Conservation (phyloP, 352 stramenopile species). For the Phytophthora pisi region DNA sequence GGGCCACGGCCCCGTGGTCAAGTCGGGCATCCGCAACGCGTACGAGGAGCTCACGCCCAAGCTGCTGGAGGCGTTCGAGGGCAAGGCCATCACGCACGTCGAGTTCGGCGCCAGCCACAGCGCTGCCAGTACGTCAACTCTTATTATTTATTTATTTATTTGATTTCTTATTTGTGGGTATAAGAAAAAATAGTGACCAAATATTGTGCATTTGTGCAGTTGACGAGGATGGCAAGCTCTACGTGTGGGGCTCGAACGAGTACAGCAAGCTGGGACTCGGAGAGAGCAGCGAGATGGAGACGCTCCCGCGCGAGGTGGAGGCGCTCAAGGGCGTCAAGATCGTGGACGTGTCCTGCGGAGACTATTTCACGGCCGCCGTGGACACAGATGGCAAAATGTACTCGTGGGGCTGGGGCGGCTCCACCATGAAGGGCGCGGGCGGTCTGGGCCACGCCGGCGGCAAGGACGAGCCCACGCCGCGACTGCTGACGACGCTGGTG, state of each 20-base stretch:
- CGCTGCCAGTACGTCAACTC: constrained; percentile 64
- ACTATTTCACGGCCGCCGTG: constrained; percentile 88
- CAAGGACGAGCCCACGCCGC: constrained; percentile 74
- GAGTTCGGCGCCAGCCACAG: constrained; percentile 83
- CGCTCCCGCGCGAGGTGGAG: constrained; percentile 65
- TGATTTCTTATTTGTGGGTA: constrained; percentile 3
- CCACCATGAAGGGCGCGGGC: constrained; percentile 80
- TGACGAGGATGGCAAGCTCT: constrained; percentile 70
- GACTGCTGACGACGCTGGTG: constrained; percentile 71
- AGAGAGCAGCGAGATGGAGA: constrained; percentile 54
- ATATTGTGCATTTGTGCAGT: constrained; percentile 44
- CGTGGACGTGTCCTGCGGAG: constrained; percentile 84
- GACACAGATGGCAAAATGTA: constrained; percentile 89
- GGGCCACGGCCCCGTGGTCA: constrained; percentile 78
- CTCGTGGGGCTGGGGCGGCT: constrained; percentile 91
- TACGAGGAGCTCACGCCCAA: constrained; percentile 86
- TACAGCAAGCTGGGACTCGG: constrained; percentile 84
- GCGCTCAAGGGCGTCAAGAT: constrained; percentile 74
- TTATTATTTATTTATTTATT: constrained; percentile 9
- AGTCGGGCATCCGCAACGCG: constrained; percentile 82
- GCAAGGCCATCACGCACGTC: constrained; percentile 65
- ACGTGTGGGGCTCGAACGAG: constrained; percentile 91
- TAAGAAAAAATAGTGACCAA: constrained; percentile 4
- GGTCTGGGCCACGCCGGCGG: constrained; percentile 77
- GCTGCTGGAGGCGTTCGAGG: constrained; percentile 71